A percentile compares a stretch with the other conserved stretches of the same genome.
These are phyloP conservation scores for Pseudomicrostroma phylloplanum DNA, from an alignment of 1,284 basidiomycete genomes.

Conservation along the genomic window DNA sequence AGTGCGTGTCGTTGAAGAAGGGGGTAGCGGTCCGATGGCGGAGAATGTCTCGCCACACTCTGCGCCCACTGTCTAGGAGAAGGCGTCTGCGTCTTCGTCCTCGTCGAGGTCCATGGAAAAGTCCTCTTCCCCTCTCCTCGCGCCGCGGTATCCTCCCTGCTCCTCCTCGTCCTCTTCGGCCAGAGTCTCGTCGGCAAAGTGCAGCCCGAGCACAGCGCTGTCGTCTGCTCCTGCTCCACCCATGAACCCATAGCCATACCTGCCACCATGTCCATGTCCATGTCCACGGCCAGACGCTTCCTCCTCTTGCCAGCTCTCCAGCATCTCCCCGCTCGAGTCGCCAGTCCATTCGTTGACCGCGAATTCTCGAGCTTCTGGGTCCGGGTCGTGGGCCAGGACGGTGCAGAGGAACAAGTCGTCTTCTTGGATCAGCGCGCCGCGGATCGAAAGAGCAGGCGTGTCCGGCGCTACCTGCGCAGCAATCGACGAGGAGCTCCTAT, in stretches of 20 bases:
- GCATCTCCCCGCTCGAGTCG: neutral
- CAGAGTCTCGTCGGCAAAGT: constrained; percentile 6
- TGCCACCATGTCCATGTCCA: neutral
- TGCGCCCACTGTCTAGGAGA: too few species aligned
- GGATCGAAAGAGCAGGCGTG: constrained; percentile 25
- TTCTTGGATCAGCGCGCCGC: constrained; percentile 46
- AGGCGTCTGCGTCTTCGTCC: constrained; percentile 1
- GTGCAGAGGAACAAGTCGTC: constrained; percentile 40
- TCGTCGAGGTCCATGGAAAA: constrained; percentile 1
- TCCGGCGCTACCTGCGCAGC: constrained; percentile 21
- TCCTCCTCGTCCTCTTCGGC: neutral
- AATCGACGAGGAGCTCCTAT: constrained; percentile 13
- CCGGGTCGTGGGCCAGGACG: constrained; percentile 24
- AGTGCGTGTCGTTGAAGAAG: too few species aligned
- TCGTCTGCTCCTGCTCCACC: constrained; percentile 4
- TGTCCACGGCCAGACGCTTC: neutral
- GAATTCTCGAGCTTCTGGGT: constrained; percentile 11
- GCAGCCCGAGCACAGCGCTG: neutral
- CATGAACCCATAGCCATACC: neutral
- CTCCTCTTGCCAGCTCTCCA: neutral
- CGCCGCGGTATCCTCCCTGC: neutral
- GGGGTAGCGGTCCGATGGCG: too few species aligned
- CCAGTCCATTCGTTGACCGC: neutral
- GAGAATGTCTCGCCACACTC: too few species aligned
- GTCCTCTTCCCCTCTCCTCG: neutral